Evolutionary conservation across 179 eudicot genomes (phyloP).

Genomic region (Patellifolia procumbens): DNA sequence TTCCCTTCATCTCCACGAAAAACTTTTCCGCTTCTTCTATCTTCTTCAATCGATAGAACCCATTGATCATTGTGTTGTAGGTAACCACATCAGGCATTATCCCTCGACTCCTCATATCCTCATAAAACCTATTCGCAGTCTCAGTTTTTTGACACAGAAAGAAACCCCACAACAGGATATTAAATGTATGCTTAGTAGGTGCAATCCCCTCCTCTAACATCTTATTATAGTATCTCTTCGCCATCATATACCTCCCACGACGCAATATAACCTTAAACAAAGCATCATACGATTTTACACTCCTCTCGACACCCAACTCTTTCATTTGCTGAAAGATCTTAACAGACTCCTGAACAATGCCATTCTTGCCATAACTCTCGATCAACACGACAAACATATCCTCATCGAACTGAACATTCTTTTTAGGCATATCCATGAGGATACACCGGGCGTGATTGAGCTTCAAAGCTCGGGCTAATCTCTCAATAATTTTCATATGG

Average conservation of each 20-base stretch:
- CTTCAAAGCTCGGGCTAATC: conserved; percentile 58
- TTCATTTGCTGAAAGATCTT: conserved; percentile 71
- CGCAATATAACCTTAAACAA: conserved; percentile 83
- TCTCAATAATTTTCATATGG: conserved; percentile 71
- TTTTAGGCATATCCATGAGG: conserved; percentile 74
- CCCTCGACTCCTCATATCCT: conserved; percentile 73
- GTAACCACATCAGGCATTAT: conserved; percentile 80
- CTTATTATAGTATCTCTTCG: conserved; percentile 85
- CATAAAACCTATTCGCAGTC: conserved; percentile 76
- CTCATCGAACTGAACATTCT: conserved; percentile 75
- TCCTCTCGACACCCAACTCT: conserved; percentile 70
- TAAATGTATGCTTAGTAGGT: conserved; percentile 73
- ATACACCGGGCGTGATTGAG: conserved; percentile 90
- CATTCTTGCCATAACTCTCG: conserved; percentile 70
- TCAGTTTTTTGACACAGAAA: conserved; percentile 59
- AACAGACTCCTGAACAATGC: conserved; percentile 94
- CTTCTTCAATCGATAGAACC: conserved; percentile 62
- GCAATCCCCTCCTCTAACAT: conserved; percentile 78
- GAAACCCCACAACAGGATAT: conserved; percentile 84
- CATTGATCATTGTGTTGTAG: conserved; percentile 83
- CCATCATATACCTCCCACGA: conserved; percentile 92
- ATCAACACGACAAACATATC: conserved; percentile 82
- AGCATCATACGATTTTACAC: conserved; percentile 60
- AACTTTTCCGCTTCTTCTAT: conserved; percentile 80
- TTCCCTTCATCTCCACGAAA: conserved; percentile 90